phyloP scores from a whole-genome alignment of 352 stramenopile genomes.

The Lagenidium giganteum region DNA sequence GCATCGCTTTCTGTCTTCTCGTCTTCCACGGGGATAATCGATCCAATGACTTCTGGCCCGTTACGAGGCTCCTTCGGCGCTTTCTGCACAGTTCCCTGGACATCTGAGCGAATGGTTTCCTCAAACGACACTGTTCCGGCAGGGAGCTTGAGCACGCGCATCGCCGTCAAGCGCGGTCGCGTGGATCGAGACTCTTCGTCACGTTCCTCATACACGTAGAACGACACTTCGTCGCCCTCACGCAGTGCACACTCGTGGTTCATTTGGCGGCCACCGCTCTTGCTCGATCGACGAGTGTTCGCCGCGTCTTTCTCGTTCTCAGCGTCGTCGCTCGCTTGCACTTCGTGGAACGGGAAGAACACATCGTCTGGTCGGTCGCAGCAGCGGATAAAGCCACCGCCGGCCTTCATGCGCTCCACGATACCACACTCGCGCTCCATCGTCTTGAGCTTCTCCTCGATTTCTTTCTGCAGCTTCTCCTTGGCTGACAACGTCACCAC shows the following conservation, averaged over 20 bases:
- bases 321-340: slow-evolving; percentile 27
- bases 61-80: slow-evolving; percentile 62
- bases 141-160: slow-evolving; percentile 63
- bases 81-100: slow-evolving; percentile 58
- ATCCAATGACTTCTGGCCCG: slow-evolving; percentile 45
- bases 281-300: slow-evolving; percentile 9
- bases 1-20: slow-evolving; percentile 5
- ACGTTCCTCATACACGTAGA: slow-evolving; percentile 71
- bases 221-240: slow-evolving; percentile 73
- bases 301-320: slow-evolving; percentile 10
- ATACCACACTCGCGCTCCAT: slow-evolving; percentile 56
- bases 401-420: slow-evolving; percentile 51
- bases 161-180: slow-evolving; percentile 38
- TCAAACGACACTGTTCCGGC: slow-evolving; percentile 61
- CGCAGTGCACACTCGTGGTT: slow-evolving; percentile 24
- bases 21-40: slow-evolving; percentile 29
- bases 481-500: slow-evolving; percentile 46
- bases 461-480: slow-evolving; percentile 62
- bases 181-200: slow-evolving; percentile 34
- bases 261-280: slow-evolving; percentile 10
- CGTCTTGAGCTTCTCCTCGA: slow-evolving; percentile 51
- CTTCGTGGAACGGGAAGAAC: slow-evolving; percentile 68
- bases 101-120: slow-evolving; percentile 41
- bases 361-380: slow-evolving; percentile 59
- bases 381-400: slow-evolving; percentile 70